phyloP scores from a whole-genome alignment of 176 grass and related monocot species.

The Olyra latifolia region DNA sequence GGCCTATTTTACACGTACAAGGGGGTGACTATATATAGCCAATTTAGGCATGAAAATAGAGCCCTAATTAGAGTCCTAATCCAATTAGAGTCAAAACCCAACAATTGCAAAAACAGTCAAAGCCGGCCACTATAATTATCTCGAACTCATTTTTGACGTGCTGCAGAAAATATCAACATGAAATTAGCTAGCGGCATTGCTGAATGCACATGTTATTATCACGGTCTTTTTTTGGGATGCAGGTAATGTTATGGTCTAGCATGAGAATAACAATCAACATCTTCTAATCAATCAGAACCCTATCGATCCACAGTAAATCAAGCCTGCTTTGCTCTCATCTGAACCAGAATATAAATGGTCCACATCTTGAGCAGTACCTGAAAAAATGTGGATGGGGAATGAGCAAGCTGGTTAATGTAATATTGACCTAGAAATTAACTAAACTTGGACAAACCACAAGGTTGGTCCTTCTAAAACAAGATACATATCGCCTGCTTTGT shows the following conservation, averaged over 20 bases:
- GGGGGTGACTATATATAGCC: no score
- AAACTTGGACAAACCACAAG: conserved; percentile 21
- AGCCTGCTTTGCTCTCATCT: conserved; percentile 8
- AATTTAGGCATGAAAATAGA: no score
- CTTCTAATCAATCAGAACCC: background rate
- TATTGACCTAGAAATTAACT: conserved; percentile 9
- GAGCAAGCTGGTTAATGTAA: background rate
- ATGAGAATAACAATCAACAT: background rate
- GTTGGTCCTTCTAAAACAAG: conserved; percentile 24
- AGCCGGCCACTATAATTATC: background rate
- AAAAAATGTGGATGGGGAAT: background rate
- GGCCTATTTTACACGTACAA: no score
- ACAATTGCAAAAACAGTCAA: no score
- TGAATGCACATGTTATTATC: conserved; percentile 32
- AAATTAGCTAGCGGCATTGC: background rate
- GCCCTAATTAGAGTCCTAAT: no score
- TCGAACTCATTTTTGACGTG: background rate
- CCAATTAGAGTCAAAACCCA: no score
- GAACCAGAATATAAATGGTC: background rate
- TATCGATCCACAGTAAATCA: background rate
- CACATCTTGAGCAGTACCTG: conserved; percentile 6
- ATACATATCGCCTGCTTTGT: background rate
- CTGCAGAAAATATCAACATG: background rate
- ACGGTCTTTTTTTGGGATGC: background rate
- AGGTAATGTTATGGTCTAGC: background rate